Base-by-base conservation (phyloP, 371 early-diverging fungal species). In the Chytridium lagenaria region DNA sequence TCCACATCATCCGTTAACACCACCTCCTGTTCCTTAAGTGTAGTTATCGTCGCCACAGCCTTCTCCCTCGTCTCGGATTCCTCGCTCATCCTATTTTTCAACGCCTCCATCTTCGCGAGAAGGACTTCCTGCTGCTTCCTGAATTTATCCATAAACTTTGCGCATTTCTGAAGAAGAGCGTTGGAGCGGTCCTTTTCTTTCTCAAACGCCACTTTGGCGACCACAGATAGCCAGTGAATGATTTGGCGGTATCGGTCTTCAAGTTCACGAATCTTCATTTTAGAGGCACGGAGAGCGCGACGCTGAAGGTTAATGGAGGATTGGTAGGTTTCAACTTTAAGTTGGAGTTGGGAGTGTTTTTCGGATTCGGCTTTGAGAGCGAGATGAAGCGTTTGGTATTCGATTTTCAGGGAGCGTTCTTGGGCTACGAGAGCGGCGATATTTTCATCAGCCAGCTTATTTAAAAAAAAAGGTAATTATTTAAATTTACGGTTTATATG, bases 181-280 rank as follows among this genome's bases (percentile, higher is more conserved):
- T 76, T 67, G 1, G 76, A 67, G 26, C 64, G 59, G 36, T 76
- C 76, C 55, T 76, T 76, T 64, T 76, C 76, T 34, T 67, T 66
- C 31, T 76, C 76, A 39, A 71, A 76, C 0, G 76, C 76, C 1
- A 76, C 76, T 38, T 71, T 71, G n/a, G 71, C 76, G 10, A 76
- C 76, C 19, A 76, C 76, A 23, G 72, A 64, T 3, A 71, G 64
- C 76, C 76, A 76, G 38, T 76, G 72, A n/a, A 76, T 26, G 28
- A 76, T 30, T 37, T 71, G 71, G 15, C 69, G 65, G 50, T 50
- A 68, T 23, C 55, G 71, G 5, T 68, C 59, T 49, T 76, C 68
- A 15, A 71, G n/a, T 30, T 76, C 76, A 10, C 76, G 36, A 15
- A 71, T 68, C 66, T 70, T 71, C 71, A 76, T 76, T 51, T 76